Evolutionary conservation across 495 filamentous ascomycete genomes (phyloP), one percentile per base, ranked within the genome.

Genomic region (Aspergillus funiculosus): DNA sequence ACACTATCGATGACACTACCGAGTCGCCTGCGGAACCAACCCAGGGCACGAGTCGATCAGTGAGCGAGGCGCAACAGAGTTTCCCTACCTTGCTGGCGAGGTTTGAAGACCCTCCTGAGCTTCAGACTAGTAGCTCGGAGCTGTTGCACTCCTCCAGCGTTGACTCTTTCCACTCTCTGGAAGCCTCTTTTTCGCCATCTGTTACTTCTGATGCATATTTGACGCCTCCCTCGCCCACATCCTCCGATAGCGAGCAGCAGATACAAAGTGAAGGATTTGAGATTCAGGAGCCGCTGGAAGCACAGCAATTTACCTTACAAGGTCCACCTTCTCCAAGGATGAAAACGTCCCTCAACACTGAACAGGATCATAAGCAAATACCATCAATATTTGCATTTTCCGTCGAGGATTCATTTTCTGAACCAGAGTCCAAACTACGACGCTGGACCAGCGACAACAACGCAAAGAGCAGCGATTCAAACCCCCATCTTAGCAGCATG

Each of bases 111-210:
- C 58, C 58, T n/a, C 18, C 58, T 6, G 58, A 61, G 41, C 36
- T 57, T 28, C 57, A 62, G 13, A 38, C n/a, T n/a, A n/a, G 48
- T 27, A 58, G 66, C 32, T 46, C 59, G 36, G 69, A 73, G 19
- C 39, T 54, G 4, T 52, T 62, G n/a, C 54, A 73, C 5, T 64
- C 82, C 31, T 81, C 80, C 35, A 83, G 75, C 46, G 67, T 72
- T 8, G 77, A 80, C 21, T 80, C 78, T 4, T 77, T 80, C 40
- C 74, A 80, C 49, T 86, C 84, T 3, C 75, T 79, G 53, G 72
- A 62, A 18, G 46, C 48, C 10, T 39, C 46, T 5, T 56, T 56
- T 5, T 51, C 53, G 1, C 19, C 35, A 11, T 35, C 31, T n/a
- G 39, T 40, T 9, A 42, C 48, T 10, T 44, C 43, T 4, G 49